Percentiles rank a stretch among this genome's conserved stretches.
Evolutionary conservation across 169 alveolate genomes (phyloP).

Genomic region (Eimeria maxima): DNA sequence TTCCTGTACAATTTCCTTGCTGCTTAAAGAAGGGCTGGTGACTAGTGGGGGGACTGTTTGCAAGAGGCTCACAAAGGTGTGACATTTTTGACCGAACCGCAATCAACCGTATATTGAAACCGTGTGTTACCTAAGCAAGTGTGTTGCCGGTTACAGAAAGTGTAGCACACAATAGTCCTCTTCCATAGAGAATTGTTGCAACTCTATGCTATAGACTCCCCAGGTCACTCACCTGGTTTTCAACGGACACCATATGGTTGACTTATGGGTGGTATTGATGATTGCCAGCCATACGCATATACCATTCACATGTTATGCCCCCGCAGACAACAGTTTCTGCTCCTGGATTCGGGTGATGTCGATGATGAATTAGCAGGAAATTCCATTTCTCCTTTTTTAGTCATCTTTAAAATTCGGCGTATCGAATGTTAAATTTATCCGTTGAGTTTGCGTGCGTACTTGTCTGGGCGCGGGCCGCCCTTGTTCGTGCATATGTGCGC

Average conservation of each 20-base stretch:
- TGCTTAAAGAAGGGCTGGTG: background rate
- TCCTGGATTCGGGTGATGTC: too few relatives aligned
- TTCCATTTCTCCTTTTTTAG: too few relatives aligned
- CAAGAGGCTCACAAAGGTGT: background rate
- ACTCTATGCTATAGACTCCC: background rate
- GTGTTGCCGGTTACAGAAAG: background rate
- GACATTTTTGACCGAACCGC: background rate
- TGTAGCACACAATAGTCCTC: background rate
- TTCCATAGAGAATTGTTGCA: background rate
- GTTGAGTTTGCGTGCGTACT: background rate
- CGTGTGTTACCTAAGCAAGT: background rate
- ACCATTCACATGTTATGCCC: too few relatives aligned
- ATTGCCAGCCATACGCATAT: too few relatives aligned
- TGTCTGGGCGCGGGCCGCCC: background rate
- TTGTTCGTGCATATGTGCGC: background rate
- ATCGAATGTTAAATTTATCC: background rate
- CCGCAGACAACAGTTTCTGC: too few relatives aligned
- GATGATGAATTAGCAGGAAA: too few relatives aligned
- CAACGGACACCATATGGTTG: background rate
- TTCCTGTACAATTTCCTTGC: background rate
- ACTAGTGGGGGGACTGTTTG: background rate
- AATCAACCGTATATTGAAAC: background rate
- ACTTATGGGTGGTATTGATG: too few relatives aligned
- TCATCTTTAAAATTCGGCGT: background rate
- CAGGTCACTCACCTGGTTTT: background rate